These are phyloP conservation scores for Desmodesmus armatus DNA, from an alignment of 139 green algal genomes.

Conservation along the genomic window DNA sequence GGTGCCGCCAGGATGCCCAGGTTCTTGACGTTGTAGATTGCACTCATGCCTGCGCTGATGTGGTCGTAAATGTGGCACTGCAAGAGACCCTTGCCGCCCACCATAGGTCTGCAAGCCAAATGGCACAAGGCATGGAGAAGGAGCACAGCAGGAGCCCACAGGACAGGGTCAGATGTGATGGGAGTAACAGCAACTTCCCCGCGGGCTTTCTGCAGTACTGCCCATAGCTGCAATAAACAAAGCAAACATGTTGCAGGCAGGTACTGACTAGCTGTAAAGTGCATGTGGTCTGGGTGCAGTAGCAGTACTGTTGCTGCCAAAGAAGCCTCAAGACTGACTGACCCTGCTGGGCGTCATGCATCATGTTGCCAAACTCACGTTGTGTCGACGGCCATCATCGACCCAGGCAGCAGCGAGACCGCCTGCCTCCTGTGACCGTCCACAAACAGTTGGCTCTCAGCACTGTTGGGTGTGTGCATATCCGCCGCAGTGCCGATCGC, in stretches of 20 bases:
- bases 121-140: not conserved
- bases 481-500: conserved; percentile 68
- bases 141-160: not conserved
- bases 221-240: too few relatives aligned
- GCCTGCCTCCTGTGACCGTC: conserved; percentile 37
- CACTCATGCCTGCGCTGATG: conserved; percentile 71
- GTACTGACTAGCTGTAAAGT: too few relatives aligned
- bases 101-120: conserved; percentile 44
- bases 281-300: too few relatives aligned
- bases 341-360: too few relatives aligned
- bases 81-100: conserved; percentile 49
- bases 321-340: too few relatives aligned
- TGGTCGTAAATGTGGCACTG: conserved; percentile 81
- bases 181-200: not conserved
- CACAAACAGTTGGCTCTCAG: conserved; percentile 32
- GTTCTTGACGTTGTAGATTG: conserved; percentile 49
- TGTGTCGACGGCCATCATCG: conserved; percentile 56
- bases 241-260: too few relatives aligned
- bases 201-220: too few relatives aligned
- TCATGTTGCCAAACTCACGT: conserved; percentile 29
- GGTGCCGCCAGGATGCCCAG: not conserved
- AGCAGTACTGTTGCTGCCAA: too few relatives aligned
- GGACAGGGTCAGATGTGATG: not conserved
- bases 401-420: conserved; percentile 52
- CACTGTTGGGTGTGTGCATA: conserved; percentile 79